These are phyloP conservation scores for Tetrahymena borealis DNA, from an alignment of 73 alveolate species.

Conservation along the genomic window DNA sequence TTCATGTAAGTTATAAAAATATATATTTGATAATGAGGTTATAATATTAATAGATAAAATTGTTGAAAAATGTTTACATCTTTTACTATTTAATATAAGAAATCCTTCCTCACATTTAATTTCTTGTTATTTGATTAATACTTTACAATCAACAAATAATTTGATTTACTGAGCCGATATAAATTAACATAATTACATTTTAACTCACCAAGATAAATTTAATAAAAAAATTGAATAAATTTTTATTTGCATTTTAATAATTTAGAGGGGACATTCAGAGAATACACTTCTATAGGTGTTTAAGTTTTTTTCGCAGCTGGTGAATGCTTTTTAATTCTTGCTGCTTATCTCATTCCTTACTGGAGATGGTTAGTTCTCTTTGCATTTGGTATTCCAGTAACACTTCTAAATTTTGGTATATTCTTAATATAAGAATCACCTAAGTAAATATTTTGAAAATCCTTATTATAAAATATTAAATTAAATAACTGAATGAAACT, in stretches of 20 bases:
- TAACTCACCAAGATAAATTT: too few species aligned
- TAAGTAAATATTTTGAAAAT: neutral
- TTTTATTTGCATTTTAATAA: neutral
- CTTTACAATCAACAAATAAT: too few species aligned
- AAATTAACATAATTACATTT: too few species aligned
- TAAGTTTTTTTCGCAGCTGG: conserved; percentile 33
- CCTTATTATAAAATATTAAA: too few species aligned
- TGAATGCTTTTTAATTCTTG: conserved; percentile 6
- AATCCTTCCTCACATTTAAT: neutral
- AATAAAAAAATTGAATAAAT: too few species aligned
- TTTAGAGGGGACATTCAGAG: conserved; percentile 37
- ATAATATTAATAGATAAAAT: neutral
- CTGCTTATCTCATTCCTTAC: conserved; percentile 16
- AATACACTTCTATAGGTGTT: conserved; percentile 21
- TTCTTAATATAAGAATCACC: conserved; percentile 35
- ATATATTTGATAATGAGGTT: too few species aligned
- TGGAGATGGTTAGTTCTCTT: conserved; percentile 29
- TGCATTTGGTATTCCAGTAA: conserved; percentile 11
- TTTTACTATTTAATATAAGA: neutral
- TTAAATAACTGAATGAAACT: too few species aligned
- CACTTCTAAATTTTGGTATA: conserved; percentile 5
- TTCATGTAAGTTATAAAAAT: conserved; percentile 3
- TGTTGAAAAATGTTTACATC: neutral
- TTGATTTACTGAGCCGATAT: too few species aligned
- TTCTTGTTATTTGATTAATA: neutral